Evolutionary conservation across 2,329 filamentous ascomycete genomes (phyloP).

Genomic region (Magnaporthales sp.): DNA sequence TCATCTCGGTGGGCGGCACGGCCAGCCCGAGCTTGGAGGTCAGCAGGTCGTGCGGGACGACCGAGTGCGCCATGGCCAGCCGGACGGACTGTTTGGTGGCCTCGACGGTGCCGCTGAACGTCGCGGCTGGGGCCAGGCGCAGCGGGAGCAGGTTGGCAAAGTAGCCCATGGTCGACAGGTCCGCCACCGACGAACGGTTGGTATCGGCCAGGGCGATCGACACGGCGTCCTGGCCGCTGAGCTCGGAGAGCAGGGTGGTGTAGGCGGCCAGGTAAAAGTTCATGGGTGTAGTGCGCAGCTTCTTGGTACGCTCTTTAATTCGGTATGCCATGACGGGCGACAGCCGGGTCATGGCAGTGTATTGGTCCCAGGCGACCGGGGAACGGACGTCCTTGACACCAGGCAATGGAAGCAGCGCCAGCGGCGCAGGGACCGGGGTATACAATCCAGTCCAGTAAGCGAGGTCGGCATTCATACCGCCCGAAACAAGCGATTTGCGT

Average conservation of each 20-base stretch:
- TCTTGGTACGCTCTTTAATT: background rate
- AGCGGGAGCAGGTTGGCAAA: conserved; percentile 1
- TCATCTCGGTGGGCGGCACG: background rate
- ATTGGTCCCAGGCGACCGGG: background rate
- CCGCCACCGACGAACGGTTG: background rate
- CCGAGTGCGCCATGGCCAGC: conserved; percentile 3
- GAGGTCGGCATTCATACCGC: background rate
- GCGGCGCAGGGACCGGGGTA: background rate
- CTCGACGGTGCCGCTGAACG: conserved; percentile 5
- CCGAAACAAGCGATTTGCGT: background rate
- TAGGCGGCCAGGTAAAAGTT: background rate
- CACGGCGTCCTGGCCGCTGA: background rate
- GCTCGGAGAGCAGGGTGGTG: background rate
- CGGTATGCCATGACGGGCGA: background rate
- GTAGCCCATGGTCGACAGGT: background rate
- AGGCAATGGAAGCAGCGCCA: background rate
- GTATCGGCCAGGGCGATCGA: background rate
- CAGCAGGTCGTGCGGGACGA: background rate
- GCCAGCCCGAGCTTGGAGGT: background rate
- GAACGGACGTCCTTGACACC: background rate
- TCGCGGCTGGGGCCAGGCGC: background rate
- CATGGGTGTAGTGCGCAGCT: background rate
- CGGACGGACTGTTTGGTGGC: conserved; percentile 2
- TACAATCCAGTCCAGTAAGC: background rate
- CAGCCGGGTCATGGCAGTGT: background rate